These are phyloP conservation scores for Debaryomyces sp. DNA, from an alignment of 1,139 yeast genomes.

Conservation along the genomic window DNA sequence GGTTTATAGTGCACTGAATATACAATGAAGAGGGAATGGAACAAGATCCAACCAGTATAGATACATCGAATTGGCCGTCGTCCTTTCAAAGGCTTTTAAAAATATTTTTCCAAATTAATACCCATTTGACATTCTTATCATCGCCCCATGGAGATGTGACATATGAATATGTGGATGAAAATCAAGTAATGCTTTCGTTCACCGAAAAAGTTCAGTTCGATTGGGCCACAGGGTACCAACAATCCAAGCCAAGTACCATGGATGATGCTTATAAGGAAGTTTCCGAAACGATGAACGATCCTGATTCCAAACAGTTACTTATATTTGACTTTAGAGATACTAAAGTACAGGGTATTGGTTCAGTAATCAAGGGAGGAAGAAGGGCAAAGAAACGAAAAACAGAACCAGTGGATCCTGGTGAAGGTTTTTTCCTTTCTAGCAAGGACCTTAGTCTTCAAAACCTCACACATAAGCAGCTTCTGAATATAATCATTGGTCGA, in stretches of 20 bases:
- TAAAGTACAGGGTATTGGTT: conserved; percentile 43
- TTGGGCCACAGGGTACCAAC: conserved; percentile 50
- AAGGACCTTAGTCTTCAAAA: conserved; percentile 24
- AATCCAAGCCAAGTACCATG: conserved; percentile 31
- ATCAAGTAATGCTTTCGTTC: conserved; percentile 49
- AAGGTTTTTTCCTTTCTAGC: conserved; percentile 31
- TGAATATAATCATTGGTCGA: conserved; percentile 61
- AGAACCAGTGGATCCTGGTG: conserved; percentile 8
- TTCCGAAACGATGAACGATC: conserved; percentile 16
- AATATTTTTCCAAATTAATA: conserved; percentile 37
- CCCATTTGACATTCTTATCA: conserved; percentile 45
- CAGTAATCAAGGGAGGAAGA: conserved; percentile 23
- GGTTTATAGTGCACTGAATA: not conserved
- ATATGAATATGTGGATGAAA: conserved; percentile 71
- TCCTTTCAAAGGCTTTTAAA: conserved; percentile 20
- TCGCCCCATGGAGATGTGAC: conserved; percentile 69
- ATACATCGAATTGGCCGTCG: conserved; percentile 6
- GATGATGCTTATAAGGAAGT: conserved; percentile 34
- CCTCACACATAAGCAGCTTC: conserved; percentile 43
- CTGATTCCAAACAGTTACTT: conserved; percentile 50
- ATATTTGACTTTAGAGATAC: conserved; percentile 83
- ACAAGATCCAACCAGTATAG: not conserved
- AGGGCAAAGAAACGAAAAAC: conserved; percentile 18
- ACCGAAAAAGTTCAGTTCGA: conserved; percentile 35
- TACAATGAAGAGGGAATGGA: not conserved